Conservation (phyloP, 768 basidiomycete species). For the Auricularia cornea region DNA sequence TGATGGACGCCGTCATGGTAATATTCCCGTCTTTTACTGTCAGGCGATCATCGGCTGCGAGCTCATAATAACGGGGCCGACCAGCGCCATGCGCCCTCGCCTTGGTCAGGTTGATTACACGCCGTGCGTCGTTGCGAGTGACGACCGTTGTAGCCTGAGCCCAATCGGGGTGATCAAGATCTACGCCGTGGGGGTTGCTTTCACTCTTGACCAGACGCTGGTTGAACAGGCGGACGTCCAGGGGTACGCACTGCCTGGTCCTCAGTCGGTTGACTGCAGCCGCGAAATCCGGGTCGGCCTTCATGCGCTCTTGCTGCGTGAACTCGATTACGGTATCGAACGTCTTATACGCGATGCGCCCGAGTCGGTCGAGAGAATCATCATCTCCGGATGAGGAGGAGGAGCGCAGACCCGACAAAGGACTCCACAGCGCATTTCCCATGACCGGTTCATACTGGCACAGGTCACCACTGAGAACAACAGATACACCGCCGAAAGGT, state of each 20-base stretch:
- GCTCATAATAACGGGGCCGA: no score
- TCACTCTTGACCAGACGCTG: conserved; percentile 5
- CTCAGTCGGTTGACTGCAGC: conserved; percentile 16
- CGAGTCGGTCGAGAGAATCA: not conserved
- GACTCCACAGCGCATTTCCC: conserved; percentile 19
- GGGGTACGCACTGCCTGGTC: conserved; percentile 16
- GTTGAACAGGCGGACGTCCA: conserved; percentile 30
- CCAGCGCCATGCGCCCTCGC: no score
- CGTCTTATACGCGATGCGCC: conserved; percentile 11
- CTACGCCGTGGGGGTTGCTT: not conserved
- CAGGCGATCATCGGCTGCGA: no score
- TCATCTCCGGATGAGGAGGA: not conserved
- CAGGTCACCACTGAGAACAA: conserved; percentile 30
- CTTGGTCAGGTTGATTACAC: no score
- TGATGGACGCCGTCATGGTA: no score
- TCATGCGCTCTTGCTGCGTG: conserved; percentile 19
- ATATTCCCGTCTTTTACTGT: no score
- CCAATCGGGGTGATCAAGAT: not conserved
- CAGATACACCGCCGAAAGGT: conserved; percentile 23
- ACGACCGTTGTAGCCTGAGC: no score
- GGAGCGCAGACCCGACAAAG: conserved; percentile 8
- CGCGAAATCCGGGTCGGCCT: conserved; percentile 16
- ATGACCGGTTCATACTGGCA: conserved; percentile 25
- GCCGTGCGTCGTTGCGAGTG: no score
- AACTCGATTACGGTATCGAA: conserved; percentile 12